Conservation (phyloP, 108 stramenopile species). For the Pseudonitzschia multiseries region DNA sequence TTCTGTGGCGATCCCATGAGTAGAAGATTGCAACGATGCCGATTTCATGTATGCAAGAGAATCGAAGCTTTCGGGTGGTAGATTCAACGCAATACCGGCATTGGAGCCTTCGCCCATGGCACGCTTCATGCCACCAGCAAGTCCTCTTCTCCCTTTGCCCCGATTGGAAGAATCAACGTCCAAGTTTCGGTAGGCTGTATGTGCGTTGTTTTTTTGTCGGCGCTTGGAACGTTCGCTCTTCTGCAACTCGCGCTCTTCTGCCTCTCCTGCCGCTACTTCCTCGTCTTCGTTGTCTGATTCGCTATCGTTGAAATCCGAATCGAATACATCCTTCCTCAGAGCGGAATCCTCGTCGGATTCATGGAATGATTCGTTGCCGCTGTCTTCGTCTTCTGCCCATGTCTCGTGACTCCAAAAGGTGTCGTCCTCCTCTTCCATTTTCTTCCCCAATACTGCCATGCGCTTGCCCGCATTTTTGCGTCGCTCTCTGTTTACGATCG, state of each 20-base stretch:
- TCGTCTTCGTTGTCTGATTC: slow-evolving; percentile 72
- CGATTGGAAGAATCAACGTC: slow-evolving; percentile 28
- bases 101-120: slow-evolving; percentile 69
- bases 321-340: slow-evolving; percentile 68
- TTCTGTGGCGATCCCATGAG: slow-evolving; percentile 2
- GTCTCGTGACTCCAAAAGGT: slow-evolving; percentile 85
- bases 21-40: not conserved
- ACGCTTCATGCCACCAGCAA: slow-evolving; percentile 34
- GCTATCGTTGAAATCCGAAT: slow-evolving; percentile 86
- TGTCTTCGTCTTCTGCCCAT: slow-evolving; percentile 77
- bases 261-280: slow-evolving; percentile 50
- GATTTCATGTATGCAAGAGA: not conserved
- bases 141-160: slow-evolving; percentile 47
- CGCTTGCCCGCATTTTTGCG: slow-evolving; percentile 83
- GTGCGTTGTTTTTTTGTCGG: slow-evolving; percentile 20
- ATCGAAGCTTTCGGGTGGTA: slow-evolving; percentile 34
- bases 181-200: slow-evolving; percentile 13
- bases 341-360: slow-evolving; percentile 77
- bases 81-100: slow-evolving; percentile 77
- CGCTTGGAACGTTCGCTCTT: slow-evolving; percentile 45
- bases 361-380: slow-evolving; percentile 70
- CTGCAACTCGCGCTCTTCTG: slow-evolving; percentile 51
- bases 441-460: slow-evolving; percentile 65
- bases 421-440: slow-evolving; percentile 81
- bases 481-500: slow-evolving; percentile 61